Percentiles rank a stretch among this genome's conserved stretches.
Conservation (phyloP, 805 yeast genomes). For the Schwanniomyces sp. region DNA sequence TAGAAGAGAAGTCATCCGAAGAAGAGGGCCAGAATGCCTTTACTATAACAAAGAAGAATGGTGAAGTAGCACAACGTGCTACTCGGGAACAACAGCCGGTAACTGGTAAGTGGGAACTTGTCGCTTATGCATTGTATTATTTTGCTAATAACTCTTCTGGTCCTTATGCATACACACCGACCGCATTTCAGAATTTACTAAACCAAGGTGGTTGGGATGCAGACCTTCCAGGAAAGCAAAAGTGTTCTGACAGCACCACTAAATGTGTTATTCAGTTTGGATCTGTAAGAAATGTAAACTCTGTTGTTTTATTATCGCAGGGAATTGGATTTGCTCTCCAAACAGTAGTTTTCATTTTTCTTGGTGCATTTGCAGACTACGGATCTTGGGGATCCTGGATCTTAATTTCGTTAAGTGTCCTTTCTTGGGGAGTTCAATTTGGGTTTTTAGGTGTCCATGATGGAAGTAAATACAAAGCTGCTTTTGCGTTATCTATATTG, state of each 20-base stretch:
- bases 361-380: slow-evolving; percentile 1
- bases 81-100: slow-evolving; percentile 1
- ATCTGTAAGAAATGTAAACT: neutral
- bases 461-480: slow-evolving; percentile 1
- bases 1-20: neutral
- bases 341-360: slow-evolving; percentile 1
- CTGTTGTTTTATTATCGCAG: slow-evolving; percentile 1
- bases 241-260: neutral
- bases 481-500: slow-evolving; percentile 1
- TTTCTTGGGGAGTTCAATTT: slow-evolving; percentile 2
- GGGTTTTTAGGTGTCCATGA: neutral
- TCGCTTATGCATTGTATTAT: slow-evolving; percentile 5
- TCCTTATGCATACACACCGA: slow-evolving; percentile 5
- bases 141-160: slow-evolving; percentile 7
- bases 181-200: slow-evolving; percentile 5
- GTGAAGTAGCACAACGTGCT: neutral
- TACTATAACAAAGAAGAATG: neutral
- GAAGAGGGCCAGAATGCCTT: neutral
- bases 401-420: neutral
- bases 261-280: slow-evolving; percentile 3
- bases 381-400: slow-evolving; percentile 1
- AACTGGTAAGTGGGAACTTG: slow-evolving; percentile 4
- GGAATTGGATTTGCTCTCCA: slow-evolving; percentile 2
- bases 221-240: neutral
- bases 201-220: slow-evolving; percentile 6